Percentiles rank a stretch among this genome's conserved stretches.
Evolutionary conservation across 352 stramenopile species (phyloP).

Genomic region (Hyaloperonospora brassicae): DNA sequence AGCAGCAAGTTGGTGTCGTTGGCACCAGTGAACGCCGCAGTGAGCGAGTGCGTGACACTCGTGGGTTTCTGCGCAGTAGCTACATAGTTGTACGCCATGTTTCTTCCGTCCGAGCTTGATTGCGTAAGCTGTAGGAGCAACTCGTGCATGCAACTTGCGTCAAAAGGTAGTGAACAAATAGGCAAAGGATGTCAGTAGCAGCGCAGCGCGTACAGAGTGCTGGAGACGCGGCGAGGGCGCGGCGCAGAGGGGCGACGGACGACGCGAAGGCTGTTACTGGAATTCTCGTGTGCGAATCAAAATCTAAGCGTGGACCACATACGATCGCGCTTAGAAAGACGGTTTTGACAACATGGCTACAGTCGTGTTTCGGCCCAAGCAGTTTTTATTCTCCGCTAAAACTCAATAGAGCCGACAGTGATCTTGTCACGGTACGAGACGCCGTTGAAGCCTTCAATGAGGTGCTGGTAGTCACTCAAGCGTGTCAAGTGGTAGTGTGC

Average conservation of each 20-base stretch:
- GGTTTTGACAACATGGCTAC: no score
- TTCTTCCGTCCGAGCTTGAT: neutral
- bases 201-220: no score
- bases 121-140: slow-evolving; percentile 4
- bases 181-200: no score
- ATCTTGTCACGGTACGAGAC: slow-evolving; percentile 3
- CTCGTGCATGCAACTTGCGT: slow-evolving; percentile 1
- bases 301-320: no score
- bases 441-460: slow-evolving; percentile 70
- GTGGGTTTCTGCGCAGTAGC: slow-evolving; percentile 91
- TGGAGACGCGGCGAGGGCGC: no score
- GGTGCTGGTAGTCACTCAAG: slow-evolving; percentile 54
- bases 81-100: slow-evolving; percentile 88
- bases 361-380: no score
- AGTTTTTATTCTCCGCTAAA: no score
- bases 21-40: slow-evolving; percentile 80
- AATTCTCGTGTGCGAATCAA: no score
- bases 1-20: slow-evolving; percentile 88
- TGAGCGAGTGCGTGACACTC: slow-evolving; percentile 88
- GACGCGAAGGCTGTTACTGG: no score
- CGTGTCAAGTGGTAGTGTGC: slow-evolving; percentile 59
- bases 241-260: no score
- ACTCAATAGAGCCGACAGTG: no score
- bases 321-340: no score
- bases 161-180: slow-evolving; percentile 1